Evolutionary conservation across 345 rosid species (phyloP), one percentile per base, ranked within the genome.

Genomic region (Pistacia integerrima): DNA sequence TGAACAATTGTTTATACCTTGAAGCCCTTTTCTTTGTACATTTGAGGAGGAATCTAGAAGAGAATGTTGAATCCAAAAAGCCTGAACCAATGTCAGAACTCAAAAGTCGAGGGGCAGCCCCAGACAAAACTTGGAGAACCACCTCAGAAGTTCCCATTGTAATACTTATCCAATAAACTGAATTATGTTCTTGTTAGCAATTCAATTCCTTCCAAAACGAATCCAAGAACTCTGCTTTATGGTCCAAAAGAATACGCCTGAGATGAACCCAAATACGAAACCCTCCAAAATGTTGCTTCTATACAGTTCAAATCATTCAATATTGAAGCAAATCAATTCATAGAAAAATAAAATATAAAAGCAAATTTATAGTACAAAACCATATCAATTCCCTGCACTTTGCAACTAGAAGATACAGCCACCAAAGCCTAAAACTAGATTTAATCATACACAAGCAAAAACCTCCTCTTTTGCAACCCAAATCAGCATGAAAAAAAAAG

Each of bases 101-200:
- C 48, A 80, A 79, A 77, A 77, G 49, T 74, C 35, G 76, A 72
- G 84, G 84, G 44, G 63, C 83, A 81, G 83, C 73, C 80, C 88
- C 81, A 11, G 85, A 78, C 11, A 86, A 80, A 72, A 85, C 81
- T 68, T 86, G 90, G 62, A 85, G 83, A 74, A 84, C 87, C 73
- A 80, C 86, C 81, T 87, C 89, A 22, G 71, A 76, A 84, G 88
- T 82, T 75, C 82, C 91, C 90, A 90, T 85, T 64, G 54, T 67
- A 67, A 49, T 67, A 61, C 38, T 79, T 67, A 67, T 63, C 80
- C 69, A 79, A 65, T 41, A 38, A 70, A 74, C 63, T 6, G 8
- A 72, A 59, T 44, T 63, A 20, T 18, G 66, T 25, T 25, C 0
- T 25, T 25, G 25, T 48, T 17, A 55, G 56, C 14, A 59, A 48